Percentiles rank a stretch among this genome's conserved stretches.
phyloP scores from a whole-genome alignment of 805 yeast species.

The Saturnispora gosingensis region DNA sequence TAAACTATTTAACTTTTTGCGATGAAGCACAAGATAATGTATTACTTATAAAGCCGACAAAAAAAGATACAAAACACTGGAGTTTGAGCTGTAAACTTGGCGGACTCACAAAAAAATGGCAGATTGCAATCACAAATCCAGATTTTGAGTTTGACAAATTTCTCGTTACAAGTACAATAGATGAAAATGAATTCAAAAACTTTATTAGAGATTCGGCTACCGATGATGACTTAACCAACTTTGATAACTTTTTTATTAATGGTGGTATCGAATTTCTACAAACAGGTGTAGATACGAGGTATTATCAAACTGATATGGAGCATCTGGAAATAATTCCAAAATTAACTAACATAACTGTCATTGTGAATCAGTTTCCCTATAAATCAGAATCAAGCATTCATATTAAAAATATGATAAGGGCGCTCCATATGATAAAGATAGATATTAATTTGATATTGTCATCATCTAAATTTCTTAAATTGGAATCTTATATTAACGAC shows the following conservation, averaged over 20 bases:
- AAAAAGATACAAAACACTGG: not conserved
- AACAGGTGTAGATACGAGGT: slow-evolving; percentile 22
- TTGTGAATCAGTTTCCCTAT: slow-evolving; percentile 21
- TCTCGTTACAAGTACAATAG: slow-evolving; percentile 21
- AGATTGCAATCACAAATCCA: slow-evolving; percentile 20
- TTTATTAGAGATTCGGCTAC: not conserved
- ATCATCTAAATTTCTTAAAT: slow-evolving; percentile 13
- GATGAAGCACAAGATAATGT: slow-evolving; percentile 9
- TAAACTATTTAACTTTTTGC: slow-evolving; percentile 13
- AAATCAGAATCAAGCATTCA: slow-evolving; percentile 17
- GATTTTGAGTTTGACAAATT: slow-evolving; percentile 18
- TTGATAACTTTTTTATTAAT: not conserved
- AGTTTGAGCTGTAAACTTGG: slow-evolving; percentile 1
- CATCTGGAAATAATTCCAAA: slow-evolving; percentile 18
- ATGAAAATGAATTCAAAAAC: slow-evolving; percentile 18
- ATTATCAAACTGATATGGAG: slow-evolving; percentile 24
- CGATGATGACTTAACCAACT: not conserved
- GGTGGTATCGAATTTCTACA: slow-evolving; percentile 11
- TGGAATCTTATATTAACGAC: slow-evolving; percentile 12
- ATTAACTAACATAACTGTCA: slow-evolving; percentile 22
- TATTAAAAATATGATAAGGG: slow-evolving; percentile 23
- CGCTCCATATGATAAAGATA: slow-evolving; percentile 23
- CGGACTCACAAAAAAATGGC: slow-evolving; percentile 22
- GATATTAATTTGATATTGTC: slow-evolving; percentile 20
- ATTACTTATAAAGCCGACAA: slow-evolving; percentile 7